Percentiles rank a stretch among this genome's conserved stretches.
phyloP scores from a whole-genome alignment of 805 yeast genomes.

The Wickerhamiella bombiphila region DNA sequence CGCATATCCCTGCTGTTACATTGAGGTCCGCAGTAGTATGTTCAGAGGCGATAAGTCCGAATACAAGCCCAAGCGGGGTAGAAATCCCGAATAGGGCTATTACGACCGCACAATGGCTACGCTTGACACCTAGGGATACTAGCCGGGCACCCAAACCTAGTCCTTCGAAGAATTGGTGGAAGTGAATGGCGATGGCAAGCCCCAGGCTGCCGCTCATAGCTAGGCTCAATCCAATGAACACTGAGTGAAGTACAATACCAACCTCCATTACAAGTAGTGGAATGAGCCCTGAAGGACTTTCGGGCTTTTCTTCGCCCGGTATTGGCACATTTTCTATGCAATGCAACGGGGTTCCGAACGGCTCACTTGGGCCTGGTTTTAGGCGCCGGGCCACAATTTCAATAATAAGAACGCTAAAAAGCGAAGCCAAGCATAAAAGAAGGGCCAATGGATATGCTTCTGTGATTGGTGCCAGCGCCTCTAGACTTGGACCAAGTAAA shows the following conservation, averaged over 20 bases:
- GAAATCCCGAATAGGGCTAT: constrained; percentile 34
- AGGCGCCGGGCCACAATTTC: constrained; percentile 7
- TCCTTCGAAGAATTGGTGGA: constrained; percentile 71
- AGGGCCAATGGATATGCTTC: constrained; percentile 6
- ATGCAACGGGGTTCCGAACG: too few species aligned
- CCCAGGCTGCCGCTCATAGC: constrained; percentile 71
- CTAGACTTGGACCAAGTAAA: constrained; percentile 27
- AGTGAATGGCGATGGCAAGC: constrained; percentile 40
- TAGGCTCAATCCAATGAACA: constrained; percentile 63
- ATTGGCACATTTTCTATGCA: not conserved
- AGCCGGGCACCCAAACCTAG: constrained; percentile 71
- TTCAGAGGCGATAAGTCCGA: constrained; percentile 59
- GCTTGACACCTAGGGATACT: constrained; percentile 29
- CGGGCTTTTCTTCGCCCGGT: not conserved
- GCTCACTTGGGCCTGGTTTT: not conserved
- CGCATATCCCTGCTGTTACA: constrained; percentile 57
- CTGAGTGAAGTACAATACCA: constrained; percentile 72
- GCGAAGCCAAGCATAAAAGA: constrained; percentile 5
- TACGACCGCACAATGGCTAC: constrained; percentile 28
- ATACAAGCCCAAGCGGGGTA: constrained; percentile 63
- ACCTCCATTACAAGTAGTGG: constrained; percentile 35
- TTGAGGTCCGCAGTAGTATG: constrained; percentile 33
- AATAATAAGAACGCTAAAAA: constrained; percentile 3
- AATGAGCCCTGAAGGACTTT: not conserved
- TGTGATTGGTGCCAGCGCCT: constrained; percentile 2